Conservation (phyloP, 2,329 filamentous ascomycete species). For the Penicillium olsonii region DNA sequence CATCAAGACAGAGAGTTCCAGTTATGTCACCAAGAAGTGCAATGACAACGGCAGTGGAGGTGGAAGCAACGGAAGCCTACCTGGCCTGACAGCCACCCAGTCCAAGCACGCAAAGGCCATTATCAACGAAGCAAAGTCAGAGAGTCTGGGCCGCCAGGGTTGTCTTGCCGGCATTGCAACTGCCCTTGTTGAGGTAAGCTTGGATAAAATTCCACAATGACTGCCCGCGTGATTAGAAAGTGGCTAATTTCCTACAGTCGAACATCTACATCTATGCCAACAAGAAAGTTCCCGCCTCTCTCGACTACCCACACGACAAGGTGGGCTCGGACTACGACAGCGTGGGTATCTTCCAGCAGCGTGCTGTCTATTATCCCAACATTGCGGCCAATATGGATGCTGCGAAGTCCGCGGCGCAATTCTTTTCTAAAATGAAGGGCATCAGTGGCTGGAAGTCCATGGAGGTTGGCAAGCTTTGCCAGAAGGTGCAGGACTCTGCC, state of each 20-base stretch:
- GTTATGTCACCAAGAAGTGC: slow-evolving; percentile 19
- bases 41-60: neutral
- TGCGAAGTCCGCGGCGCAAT: slow-evolving; percentile 21
- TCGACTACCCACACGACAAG: slow-evolving; percentile 22
- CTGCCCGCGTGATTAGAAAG: too few species aligned
- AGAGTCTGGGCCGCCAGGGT: slow-evolving; percentile 18
- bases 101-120: slow-evolving; percentile 21
- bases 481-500: slow-evolving; percentile 26
- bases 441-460: slow-evolving; percentile 23
- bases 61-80: slow-evolving; percentile 10
- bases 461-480: slow-evolving; percentile 22
- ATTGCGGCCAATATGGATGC: slow-evolving; percentile 25
- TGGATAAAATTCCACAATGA: neutral
- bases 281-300: slow-evolving; percentile 18
- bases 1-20: slow-evolving; percentile 16
- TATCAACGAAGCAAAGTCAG: slow-evolving; percentile 20
- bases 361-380: slow-evolving; percentile 20
- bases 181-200: slow-evolving; percentile 21
- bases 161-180: slow-evolving; percentile 25
- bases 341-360: slow-evolving; percentile 29
- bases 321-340: slow-evolving; percentile 25
- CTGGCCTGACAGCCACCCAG: slow-evolving; percentile 20
- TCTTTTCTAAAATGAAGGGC: slow-evolving; percentile 21
- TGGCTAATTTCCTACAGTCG: slow-evolving; percentile 10
- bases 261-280: slow-evolving; percentile 23